Base-by-base conservation (phyloP, 148 eudicot species). In the Vaccinium myrtillus region DNA sequence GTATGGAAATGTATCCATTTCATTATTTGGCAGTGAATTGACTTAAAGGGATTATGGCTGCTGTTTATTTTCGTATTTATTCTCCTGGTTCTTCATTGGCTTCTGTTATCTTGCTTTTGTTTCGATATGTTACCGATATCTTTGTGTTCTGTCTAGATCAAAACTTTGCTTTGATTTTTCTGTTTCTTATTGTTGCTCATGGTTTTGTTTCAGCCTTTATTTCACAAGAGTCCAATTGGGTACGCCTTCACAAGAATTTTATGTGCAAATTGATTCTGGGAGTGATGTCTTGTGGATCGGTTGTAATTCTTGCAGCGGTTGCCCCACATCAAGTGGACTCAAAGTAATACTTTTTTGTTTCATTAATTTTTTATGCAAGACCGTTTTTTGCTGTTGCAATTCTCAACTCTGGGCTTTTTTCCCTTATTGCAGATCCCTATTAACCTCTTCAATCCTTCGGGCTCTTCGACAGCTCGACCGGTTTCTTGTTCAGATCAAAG, bases 201-300 rank as follows among this genome's bases (percentile, higher is more conserved):
- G 67, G 73, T 79, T 83, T 71, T 81, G 78, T 43, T 75, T 59
- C 83, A 95, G 99, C 91, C 90, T 97, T 85, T 95, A 95, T 86
- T 97, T 87, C 82, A 93, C 99, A 27, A 94, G 91, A 89, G 94
- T 97, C 59, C 95, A 84, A 83, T 84, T 97, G 83, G 99, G 99
- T 70, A 90, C 98, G 58, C 99, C 99, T 25, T 98, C 98, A 50
- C 92, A 87, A 89, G 98, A 97, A 86, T 97, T 91, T 90, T 95
- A 94, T 79, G 99, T 97, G 89, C 99, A 95, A 87, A 97, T 97
- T 80, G 99, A 97, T 87, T 95, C 99, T 0, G 99, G 99, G 82
- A 97, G 99, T 86, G 99, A 97, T 78, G 90, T 94, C 81, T 88
- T 97, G 79, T 97, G 99, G 99, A 92, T 97, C 86, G 90, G 91